Evolutionary conservation across 2,329 filamentous ascomycete species (phyloP), one percentile per base, ranked within the genome.

Genomic region (Sporothrix globosa): DNA sequence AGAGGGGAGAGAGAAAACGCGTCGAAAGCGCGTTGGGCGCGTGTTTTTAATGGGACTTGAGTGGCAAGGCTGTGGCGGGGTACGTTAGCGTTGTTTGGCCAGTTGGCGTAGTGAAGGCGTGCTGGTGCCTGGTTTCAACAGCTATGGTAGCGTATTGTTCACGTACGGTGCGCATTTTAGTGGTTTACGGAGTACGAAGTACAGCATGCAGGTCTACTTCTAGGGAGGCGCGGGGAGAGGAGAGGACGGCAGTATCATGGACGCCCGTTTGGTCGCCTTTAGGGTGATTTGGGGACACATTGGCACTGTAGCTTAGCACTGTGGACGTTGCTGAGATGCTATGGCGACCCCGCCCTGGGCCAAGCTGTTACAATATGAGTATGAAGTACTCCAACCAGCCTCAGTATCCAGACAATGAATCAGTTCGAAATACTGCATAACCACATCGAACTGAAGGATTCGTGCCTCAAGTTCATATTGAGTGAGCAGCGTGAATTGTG

Each of bases 41-140:
- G 69, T 70, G 39, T 63, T 63, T 63, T 70, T 67, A 66, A 56
- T 66, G 50, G 68, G 50, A 41, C 13, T 66, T 44, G 67, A 70
- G 69, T 67, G 69, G 61, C 54, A 58, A 65, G 69, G 61, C 61
- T 70, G 69, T 67, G 61, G 69, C 60, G 69, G 50, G 61, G 52
- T 67, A 3, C 13, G 2, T 4, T 48, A 10, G 54, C 10, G 13
- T 17, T 27, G 30, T 9, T 41, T 21, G n/a, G 34, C 5, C 13
- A 4, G 14, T 48, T 48, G 44, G 44, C 44, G 44, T 48, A 14
- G 44, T 48, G 19, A 3, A 17, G 44, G 44, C 44, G n/a, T 63
- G 21, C 41, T 10, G 27, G 58, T 61, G 21, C 58, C 41, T 63
- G 39, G 13, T 10, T 19, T 48, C 19, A 41, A 44, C n/a, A 44